Conservation (phyloP, 169 alveolate species). For the Plasmodium gonderi region DNA sequence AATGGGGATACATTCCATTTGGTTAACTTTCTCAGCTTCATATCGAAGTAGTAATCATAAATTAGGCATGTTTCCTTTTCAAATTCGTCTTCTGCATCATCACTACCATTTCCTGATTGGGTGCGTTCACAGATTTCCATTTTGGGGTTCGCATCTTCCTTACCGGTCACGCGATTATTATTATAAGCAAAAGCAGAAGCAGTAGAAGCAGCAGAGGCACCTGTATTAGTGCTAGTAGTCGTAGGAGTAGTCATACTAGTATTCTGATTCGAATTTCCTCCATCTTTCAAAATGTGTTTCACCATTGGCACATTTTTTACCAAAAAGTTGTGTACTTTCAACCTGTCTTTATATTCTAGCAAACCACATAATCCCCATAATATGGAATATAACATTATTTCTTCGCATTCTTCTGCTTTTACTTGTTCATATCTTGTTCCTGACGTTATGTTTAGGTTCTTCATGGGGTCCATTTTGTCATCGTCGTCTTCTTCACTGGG, state of each 20-base stretch:
- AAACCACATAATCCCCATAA: conserved; percentile 75
- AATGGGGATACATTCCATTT: conserved; percentile 91
- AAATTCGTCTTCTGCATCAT: conserved; percentile 89
- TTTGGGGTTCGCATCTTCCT: not conserved
- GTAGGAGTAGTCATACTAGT: too few species aligned
- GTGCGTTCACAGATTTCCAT: conserved; percentile 76
- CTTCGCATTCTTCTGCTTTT: conserved; percentile 72
- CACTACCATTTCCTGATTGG: conserved; percentile 85
- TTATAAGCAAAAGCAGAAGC: too few species aligned
- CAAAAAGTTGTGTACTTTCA: conserved; percentile 60
- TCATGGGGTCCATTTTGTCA: conserved; percentile 19
- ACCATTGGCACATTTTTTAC: conserved; percentile 47
- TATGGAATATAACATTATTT: conserved; percentile 60
- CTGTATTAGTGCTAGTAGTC: too few species aligned
- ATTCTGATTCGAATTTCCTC: not conserved
- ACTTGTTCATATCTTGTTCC: conserved; percentile 51
- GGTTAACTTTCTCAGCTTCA: conserved; percentile 83
- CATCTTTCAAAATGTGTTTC: not conserved
- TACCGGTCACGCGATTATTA: too few species aligned
- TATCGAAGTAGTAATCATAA: conserved; percentile 75
- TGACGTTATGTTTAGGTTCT: not conserved
- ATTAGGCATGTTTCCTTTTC: conserved; percentile 76
- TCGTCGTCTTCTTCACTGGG: conserved; percentile 25
- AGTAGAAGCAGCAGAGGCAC: too few species aligned
- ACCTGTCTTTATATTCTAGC: conserved; percentile 33